Base-by-base conservation (phyloP, 2,329 filamentous ascomycete species). In the Colletotrichum theobromicola region DNA sequence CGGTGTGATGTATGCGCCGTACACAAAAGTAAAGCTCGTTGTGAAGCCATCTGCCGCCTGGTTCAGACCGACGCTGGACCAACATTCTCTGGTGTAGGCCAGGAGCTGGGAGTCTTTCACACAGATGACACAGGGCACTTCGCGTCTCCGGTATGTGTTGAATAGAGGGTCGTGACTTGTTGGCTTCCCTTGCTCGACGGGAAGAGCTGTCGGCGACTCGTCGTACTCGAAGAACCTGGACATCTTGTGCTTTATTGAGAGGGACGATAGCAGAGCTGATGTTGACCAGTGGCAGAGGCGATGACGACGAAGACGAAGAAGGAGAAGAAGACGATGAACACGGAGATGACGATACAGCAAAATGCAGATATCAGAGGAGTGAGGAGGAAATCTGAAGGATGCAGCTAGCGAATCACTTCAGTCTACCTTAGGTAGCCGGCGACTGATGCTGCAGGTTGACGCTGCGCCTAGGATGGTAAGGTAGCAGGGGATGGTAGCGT, bases 21-120 rank as follows among this genome's bases (percentile, higher is more conserved):
- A 46, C 21, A 46, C 42, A 0, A 46, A 46, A n/a, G 42, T 46
- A 18, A 46, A 46, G 42, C 21, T n/a, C n/a, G 42, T 46, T 46
- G 0, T 0, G 5, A 46, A n/a, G 0, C 42, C 42, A 46, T 10
- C 0, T 0, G 42, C 0, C 0, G 42, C 0, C 42, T 46, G 42
- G 42, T 46, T 46, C 10, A 46, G 0, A 46, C 42, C 42, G 0
- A 46, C 42, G 10, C 42, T 46, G 42, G 12, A 5, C 42, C 42
- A 46, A 9, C 42, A 46, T 46, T 46, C 42, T n/a, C 21, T 46
- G 42, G 7, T 46, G 42, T 46, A 46, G 0, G 10, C 2, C 42
- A 46, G 42, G 42, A 46, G 42, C 3, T n/a, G 42, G 10, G 42
- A 46, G 42, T 10, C 21, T 46, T n/a, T n/a, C 42, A 46, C n/a